Percentiles rank a stretch among this genome's conserved stretches.
phyloP scores from a whole-genome alignment of 768 basidiomycete genomes.

The Calocera viscosa region DNA sequence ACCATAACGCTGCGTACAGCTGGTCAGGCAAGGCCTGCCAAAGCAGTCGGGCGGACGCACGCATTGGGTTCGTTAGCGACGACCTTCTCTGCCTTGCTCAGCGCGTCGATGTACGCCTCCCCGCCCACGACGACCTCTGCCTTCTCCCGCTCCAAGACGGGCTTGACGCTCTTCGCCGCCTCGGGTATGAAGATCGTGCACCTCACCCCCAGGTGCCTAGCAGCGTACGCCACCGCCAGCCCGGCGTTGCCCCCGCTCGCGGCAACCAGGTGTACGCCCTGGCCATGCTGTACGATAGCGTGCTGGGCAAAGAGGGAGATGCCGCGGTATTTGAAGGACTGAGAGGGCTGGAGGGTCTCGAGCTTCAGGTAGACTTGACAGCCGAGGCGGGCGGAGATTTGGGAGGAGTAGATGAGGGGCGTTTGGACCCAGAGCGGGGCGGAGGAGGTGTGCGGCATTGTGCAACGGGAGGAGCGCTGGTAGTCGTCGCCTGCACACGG shows the following conservation, averaged over 20 bases:
- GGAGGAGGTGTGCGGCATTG: not conserved
- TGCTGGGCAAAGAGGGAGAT: constrained; percentile 49
- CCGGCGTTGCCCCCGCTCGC: constrained; percentile 71
- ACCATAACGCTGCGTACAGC: constrained; percentile 41
- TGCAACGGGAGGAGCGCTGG: not conserved
- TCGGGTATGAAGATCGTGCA: constrained; percentile 60
- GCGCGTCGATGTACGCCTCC: constrained; percentile 44
- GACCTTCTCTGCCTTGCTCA: constrained; percentile 37
- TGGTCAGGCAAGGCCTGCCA: not conserved
- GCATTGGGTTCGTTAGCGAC: constrained; percentile 37
- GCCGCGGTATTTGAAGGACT: constrained; percentile 69
- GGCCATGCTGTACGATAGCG: constrained; percentile 40
- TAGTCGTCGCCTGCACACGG: too few species aligned
- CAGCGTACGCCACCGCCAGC: constrained; percentile 53
- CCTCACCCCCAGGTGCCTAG: constrained; percentile 39
- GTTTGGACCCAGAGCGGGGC: constrained; percentile 45
- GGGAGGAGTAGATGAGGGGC: constrained; percentile 48
- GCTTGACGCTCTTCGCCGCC: constrained; percentile 21
- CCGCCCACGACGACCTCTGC: constrained; percentile 52
- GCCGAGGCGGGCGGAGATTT: constrained; percentile 42
- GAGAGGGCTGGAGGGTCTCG: constrained; percentile 58
- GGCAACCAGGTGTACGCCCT: constrained; percentile 46
- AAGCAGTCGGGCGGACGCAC: constrained; percentile 31
- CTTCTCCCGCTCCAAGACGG: constrained; percentile 38
- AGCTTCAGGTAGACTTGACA: constrained; percentile 56